Evolutionary conservation across 768 basidiomycete species (phyloP).

Genomic region (Coprinopsis sp.): DNA sequence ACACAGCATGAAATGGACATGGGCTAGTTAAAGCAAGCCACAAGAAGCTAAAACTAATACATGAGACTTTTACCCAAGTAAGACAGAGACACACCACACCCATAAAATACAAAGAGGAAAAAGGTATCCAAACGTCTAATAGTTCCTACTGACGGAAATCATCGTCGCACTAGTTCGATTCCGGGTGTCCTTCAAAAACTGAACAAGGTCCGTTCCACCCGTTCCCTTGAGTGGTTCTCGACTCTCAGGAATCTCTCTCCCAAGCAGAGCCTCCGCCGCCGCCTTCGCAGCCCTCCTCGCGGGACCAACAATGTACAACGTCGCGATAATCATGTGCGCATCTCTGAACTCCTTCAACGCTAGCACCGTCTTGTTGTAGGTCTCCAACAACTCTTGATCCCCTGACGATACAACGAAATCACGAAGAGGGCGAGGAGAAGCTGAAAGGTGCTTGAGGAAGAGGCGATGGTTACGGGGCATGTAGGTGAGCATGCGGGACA

Average conservation of each 20-base stretch:
- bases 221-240: conserved; percentile 55
- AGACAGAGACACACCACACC: too few species aligned
- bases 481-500: conserved; percentile 74
- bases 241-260: conserved; percentile 13
- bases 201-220: conserved; percentile 74
- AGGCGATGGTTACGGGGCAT: conserved; percentile 81
- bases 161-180: conserved; percentile 57
- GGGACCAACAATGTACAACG: conserved; percentile 74
- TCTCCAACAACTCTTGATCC: conserved; percentile 36
- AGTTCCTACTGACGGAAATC: too few species aligned
- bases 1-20: too few species aligned
- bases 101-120: too few species aligned
- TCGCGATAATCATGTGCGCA: conserved; percentile 72
- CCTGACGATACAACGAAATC: conserved; percentile 39
- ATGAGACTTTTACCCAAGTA: too few species aligned
- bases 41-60: too few species aligned
- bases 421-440: conserved; percentile 60
- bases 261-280: conserved; percentile 13
- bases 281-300: conserved; percentile 38
- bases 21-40: too few species aligned
- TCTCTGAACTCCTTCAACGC: conserved; percentile 76
- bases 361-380: conserved; percentile 64
- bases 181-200: conserved; percentile 72
- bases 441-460: conserved; percentile 65
- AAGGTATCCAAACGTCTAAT: too few species aligned